Evolutionary conservation across 306 rosid species (phyloP).

Genomic region (Ceratonia siliqua): DNA sequence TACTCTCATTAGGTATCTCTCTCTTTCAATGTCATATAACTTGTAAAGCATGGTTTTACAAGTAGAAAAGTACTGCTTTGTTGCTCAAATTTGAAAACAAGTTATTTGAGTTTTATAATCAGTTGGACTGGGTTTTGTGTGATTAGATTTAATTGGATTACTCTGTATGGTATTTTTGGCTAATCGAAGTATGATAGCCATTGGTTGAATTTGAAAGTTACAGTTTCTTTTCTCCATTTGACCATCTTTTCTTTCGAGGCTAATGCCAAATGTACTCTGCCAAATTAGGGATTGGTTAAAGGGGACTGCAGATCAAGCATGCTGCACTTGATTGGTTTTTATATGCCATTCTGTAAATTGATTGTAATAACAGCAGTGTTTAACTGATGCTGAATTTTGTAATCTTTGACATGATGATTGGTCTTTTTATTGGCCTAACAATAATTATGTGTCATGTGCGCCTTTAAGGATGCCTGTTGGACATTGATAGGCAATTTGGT

Average conservation of each 20-base stretch:
- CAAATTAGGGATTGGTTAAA: constrained; percentile 7
- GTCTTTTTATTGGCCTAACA: not conserved
- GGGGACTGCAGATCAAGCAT: not conserved
- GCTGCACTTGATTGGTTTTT: not conserved
- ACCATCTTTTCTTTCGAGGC: not conserved
- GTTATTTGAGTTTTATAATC: not conserved
- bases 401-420: constrained; percentile 9
- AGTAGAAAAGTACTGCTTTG: not conserved
- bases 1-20: constrained; percentile 78
- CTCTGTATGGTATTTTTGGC: not conserved
- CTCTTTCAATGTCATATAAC: constrained; percentile 20
- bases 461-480: not conserved
- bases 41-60: constrained; percentile 8
- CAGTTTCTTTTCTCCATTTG: not conserved
- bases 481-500: not conserved
- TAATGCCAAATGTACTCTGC: not conserved
- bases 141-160: constrained; percentile 7
- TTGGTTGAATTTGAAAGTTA: not conserved
- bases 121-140: constrained; percentile 20
- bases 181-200: constrained; percentile 12
- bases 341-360: constrained; percentile 10
- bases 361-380: not conserved
- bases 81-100: not conserved
- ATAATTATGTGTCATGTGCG: no score
- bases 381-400: not conserved